Percentiles rank a stretch among this genome's conserved stretches.
phyloP scores from a whole-genome alignment of 2,329 filamentous ascomycete species.

The Metarhizium brunneum region DNA sequence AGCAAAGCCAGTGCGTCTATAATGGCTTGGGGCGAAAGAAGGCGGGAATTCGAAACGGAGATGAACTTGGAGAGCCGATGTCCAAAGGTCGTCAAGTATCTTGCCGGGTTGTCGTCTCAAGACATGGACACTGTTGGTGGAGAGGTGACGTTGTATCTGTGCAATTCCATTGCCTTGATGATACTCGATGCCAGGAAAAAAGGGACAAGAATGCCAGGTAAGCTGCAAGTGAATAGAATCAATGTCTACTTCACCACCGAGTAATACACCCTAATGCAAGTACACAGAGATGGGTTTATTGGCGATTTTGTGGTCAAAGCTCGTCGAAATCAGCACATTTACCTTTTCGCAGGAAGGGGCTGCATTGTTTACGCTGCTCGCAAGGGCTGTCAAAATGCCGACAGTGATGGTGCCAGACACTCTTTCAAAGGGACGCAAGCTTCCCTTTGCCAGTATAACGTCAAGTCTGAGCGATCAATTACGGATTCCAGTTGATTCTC shows the following conservation, averaged over 20 bases:
- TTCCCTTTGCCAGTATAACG: too few species aligned
- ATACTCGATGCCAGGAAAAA: neutral
- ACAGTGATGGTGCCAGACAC: too few species aligned
- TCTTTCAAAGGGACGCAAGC: too few species aligned
- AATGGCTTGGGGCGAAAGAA: conserved; percentile 12
- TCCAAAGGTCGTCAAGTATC: conserved; percentile 35
- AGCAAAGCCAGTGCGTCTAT: conserved; percentile 2
- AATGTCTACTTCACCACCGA: neutral
- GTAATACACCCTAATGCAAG: neutral
- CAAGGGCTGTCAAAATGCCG: too few species aligned
- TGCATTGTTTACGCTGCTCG: too few species aligned
- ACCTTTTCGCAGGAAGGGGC: too few species aligned
- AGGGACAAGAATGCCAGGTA: neutral
- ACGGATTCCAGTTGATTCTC: too few species aligned
- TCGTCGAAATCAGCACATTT: too few species aligned
- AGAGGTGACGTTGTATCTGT: conserved; percentile 25
- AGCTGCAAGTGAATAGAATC: neutral
- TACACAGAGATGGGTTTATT: conserved; percentile 4
- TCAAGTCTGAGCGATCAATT: too few species aligned
- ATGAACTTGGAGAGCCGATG: conserved; percentile 31
- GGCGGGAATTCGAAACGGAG: conserved; percentile 36
- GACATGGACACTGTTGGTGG: conserved; percentile 17
- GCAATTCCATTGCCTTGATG: conserved; percentile 17
- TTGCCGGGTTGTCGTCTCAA: conserved; percentile 28
- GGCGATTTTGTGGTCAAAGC: too few species aligned